Base-by-base conservation (phyloP, 108 stramenopile species). In the Nitzschia inconspicua region DNA sequence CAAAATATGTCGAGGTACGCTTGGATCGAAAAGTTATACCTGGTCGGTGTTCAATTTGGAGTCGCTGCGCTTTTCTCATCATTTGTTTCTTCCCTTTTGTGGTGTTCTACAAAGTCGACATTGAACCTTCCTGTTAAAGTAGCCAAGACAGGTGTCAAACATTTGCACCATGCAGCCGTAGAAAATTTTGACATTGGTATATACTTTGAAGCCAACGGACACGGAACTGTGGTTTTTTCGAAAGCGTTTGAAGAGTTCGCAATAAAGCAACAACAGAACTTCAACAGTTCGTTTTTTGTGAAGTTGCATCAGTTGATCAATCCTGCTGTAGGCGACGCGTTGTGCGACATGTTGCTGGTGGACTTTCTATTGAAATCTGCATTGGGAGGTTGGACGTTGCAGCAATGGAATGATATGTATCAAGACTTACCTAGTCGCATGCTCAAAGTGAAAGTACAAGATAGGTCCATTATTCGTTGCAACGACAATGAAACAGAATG, bases 201-300 rank as follows among this genome's bases (percentile, higher is more conserved):
- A 14, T 99, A 99, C 86, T 99, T 98, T 72, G 99, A 99, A 76
- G 91, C 99, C 40, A 98, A 99, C 76, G 99, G 99, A 4, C 98
- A 99, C 65, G 99, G 99, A 6, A 99, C 97, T 1, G 96, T 99
- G 22, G 66, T 98, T 16, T 97, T 99, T 79, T 48, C 56, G 35
- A 34, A 57, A 27, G 8, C 7, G 19, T 64, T 52, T 40, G 60
- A 72, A 18, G 23, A 49, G 2, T 49, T 49, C 59, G 57, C 66
- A 2, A 1, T 0, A 11, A 5, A 7, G n/a, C 71, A 37, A 55
- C 63, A 18, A 72, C 66, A 24, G 80, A 83, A 34, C 43, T 73
- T 29, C 70, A 61, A 41, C 46, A 80, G 31, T 34, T 36, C 60
- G 1, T 26, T 44, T 3, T 70, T 56, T 29, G 55, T 89, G 20